Conservation (phyloP, 306 rosid genomes). For the Vachellia pachyceras region DNA sequence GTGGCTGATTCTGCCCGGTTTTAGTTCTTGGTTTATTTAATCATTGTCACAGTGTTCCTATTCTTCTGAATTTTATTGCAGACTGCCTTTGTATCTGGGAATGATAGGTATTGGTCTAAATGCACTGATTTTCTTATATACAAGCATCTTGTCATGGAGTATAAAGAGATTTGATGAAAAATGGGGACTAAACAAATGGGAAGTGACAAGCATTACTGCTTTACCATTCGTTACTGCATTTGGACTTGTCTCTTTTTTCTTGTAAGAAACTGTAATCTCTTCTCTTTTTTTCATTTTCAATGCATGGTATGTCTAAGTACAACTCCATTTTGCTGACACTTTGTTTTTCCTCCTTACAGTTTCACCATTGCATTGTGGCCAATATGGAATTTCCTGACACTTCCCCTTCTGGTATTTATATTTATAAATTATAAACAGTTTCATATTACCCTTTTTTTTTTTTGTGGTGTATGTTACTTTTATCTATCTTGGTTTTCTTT, state of each 20-base stretch:
- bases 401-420: slow-evolving; percentile 88
- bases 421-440: slow-evolving; percentile 1
- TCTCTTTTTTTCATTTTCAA: slow-evolving; percentile 26
- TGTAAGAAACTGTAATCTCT: slow-evolving; percentile 59
- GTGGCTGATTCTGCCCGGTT: slow-evolving; percentile 20
- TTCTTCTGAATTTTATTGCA: slow-evolving; percentile 57
- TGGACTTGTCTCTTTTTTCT: slow-evolving; percentile 85
- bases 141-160: slow-evolving; percentile 76
- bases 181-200: slow-evolving; percentile 91
- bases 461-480: slow-evolving; percentile 6
- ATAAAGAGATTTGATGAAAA: slow-evolving; percentile 81
- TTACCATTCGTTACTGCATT: slow-evolving; percentile 78
- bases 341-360: slow-evolving; percentile 47
- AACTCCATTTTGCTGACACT: slow-evolving; percentile 43
- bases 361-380: slow-evolving; percentile 94
- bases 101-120: slow-evolving; percentile 78
- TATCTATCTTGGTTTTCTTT: slow-evolving; percentile 24
- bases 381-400: slow-evolving; percentile 87
- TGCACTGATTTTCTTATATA: slow-evolving; percentile 71
- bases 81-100: slow-evolving; percentile 89
- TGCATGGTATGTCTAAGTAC: slow-evolving; percentile 9
- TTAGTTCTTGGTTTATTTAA: slow-evolving; percentile 24
- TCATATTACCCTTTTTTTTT: neutral
- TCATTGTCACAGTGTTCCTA: slow-evolving; percentile 34
- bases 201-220: slow-evolving; percentile 73